phyloP scores from a whole-genome alignment of 345 rosid genomes.

The Lagerstroemia speciosa region DNA sequence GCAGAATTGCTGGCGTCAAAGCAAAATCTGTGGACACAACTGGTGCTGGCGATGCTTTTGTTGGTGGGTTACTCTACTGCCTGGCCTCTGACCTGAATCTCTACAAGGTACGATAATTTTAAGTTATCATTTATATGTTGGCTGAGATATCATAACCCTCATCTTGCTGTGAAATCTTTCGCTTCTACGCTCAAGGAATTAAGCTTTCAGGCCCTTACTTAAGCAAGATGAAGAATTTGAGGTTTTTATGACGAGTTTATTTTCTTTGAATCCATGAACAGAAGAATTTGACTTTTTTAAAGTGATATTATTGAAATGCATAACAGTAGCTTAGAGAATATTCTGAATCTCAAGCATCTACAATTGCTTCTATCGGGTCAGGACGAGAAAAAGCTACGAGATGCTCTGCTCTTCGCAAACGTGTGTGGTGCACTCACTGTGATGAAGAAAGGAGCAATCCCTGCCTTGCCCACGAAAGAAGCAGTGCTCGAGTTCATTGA shows the following conservation, averaged over 20 bases:
- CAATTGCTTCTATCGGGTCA: slow-evolving; percentile 14
- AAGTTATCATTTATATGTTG: background rate
- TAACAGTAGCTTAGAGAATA: background rate
- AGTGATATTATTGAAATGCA: no score
- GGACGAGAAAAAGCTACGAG: slow-evolving; percentile 73
- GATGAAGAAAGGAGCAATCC: slow-evolving; percentile 91
- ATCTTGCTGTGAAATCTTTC: background rate
- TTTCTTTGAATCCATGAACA: no score
- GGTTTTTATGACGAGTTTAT: no score
- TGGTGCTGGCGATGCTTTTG: slow-evolving; percentile 86
- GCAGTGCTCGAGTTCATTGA: slow-evolving; percentile 48
- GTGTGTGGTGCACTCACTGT: slow-evolving; percentile 85
- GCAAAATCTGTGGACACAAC: slow-evolving; percentile 69
- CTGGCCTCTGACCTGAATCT: slow-evolving; percentile 48
- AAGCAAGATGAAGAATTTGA: no score
- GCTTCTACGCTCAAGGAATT: no score
- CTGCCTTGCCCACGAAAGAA: slow-evolving; percentile 68
- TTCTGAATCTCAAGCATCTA: background rate
- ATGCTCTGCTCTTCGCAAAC: slow-evolving; percentile 71
- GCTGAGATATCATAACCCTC: no score
- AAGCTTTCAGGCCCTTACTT: no score
- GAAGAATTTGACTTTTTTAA: no score
- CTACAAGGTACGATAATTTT: slow-evolving; percentile 27
- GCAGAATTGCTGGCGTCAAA: slow-evolving; percentile 60
- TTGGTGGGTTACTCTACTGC: slow-evolving; percentile 51